Conservation (phyloP, 1,284 basidiomycete genomes). For the Apiotrichum gracile region DNA sequence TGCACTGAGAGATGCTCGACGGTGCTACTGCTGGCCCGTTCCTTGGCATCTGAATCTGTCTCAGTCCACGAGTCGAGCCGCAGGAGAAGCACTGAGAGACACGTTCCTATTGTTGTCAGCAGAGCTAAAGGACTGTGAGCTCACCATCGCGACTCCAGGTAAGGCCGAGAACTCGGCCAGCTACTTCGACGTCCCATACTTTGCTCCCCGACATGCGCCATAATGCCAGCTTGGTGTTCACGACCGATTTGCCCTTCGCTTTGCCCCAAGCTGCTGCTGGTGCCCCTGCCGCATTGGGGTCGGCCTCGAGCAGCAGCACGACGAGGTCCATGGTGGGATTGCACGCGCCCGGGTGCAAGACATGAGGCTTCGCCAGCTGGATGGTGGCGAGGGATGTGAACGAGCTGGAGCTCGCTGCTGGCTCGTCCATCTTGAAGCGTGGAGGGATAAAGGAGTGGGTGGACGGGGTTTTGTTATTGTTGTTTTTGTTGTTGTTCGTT, state of each 20-base stretch:
- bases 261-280: not conserved
- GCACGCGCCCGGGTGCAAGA: constrained; percentile 36
- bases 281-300: not conserved
- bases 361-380: constrained; percentile 15
- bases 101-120: constrained; percentile 22
- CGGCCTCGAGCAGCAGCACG: constrained; percentile 20
- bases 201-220: constrained; percentile 37
- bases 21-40: not conserved
- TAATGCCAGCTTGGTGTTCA: constrained; percentile 19
- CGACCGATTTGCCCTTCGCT: constrained; percentile 10
- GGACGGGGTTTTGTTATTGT: not conserved
- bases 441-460: not conserved
- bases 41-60: not conserved
- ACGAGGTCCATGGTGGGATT: constrained; percentile 44
- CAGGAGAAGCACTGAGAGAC: constrained; percentile 27
- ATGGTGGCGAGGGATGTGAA: constrained; percentile 33
- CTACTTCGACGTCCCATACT: constrained; percentile 36
- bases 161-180: constrained; percentile 27
- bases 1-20: constrained; percentile 38
- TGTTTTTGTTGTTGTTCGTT: not conserved
- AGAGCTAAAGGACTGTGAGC: not conserved
- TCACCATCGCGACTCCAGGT: constrained; percentile 41
- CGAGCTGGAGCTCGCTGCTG: constrained; percentile 8
- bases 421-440: constrained; percentile 1
- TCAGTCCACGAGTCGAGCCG: constrained; percentile 6